Evolutionary conservation across 345 rosid genomes (phyloP), one percentile per base, ranked within the genome.

Genomic region (Ricinus communis): DNA sequence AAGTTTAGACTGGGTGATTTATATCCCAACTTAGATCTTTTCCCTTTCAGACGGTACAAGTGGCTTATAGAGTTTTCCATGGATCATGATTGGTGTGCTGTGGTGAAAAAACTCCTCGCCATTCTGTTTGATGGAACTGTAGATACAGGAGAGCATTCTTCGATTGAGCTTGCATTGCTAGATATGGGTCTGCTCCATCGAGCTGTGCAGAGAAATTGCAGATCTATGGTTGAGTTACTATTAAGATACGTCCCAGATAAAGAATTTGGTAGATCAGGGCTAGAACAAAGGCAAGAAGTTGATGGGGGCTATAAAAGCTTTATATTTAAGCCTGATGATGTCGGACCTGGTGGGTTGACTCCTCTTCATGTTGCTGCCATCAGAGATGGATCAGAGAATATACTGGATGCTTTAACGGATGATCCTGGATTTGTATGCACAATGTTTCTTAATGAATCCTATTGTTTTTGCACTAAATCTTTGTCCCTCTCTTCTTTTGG

Each of bases 321-420:
- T n/a, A n/a, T 92, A 77, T 95, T 95, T 79, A 89, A 83, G 79
- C 99, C 99, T 7, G 94, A 95, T 83, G 86, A 62, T 31, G 41
- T 77, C 22, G 97, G 99, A 64, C 97, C 97, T 22, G 90, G 87
- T 22, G 97, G 98, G 72, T 84, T 92, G 84, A 95, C 99, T 43
- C 98, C 99, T 76, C 96, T 92, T 77, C 99, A 95, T 73, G 84
- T 92, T 63, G 99, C 97, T 70, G 99, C 98, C 2, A 90, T 96
- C 70, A 89, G 85, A 83, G 97, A 90, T 78, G 93, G 86, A 65
- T 89, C 96, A 27, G 97, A 95, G 84, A 91, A 86, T 62, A 86
- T 90, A 46, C 74, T 95, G 79, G 96, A 93, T 70, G 93, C 98
- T 63, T 79, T 95, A 61, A 90, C 90, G 21, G 82, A 89, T 75